Conservation (phyloP, 192 early-diverging fungal species). For the Obelidium mucronatum region DNA sequence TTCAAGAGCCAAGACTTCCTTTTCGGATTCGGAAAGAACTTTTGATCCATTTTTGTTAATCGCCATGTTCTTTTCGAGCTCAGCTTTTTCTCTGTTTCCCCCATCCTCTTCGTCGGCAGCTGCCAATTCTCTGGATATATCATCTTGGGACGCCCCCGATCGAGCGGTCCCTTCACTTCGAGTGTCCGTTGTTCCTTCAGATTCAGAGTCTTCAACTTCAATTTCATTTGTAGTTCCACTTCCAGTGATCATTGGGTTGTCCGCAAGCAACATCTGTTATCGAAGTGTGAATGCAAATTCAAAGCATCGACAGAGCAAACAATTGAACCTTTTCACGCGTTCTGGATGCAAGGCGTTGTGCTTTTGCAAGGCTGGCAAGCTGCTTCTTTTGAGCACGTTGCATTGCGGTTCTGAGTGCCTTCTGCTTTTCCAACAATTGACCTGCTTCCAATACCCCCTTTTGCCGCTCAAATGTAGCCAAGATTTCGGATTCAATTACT, state of each 20-base stretch:
- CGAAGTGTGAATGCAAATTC: background rate
- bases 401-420: background rate
- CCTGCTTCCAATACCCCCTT: background rate
- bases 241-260: conserved; percentile 32
- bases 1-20: conserved; percentile 4
- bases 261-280: conserved; percentile 22
- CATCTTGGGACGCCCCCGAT: conserved; percentile 7
- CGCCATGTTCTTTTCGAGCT: conserved; percentile 11
- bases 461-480: conserved; percentile 1
- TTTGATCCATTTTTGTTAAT: conserved; percentile 2
- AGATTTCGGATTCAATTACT: background rate
- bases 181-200: background rate
- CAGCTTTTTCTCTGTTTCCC: background rate
- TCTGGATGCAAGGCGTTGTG: background rate
- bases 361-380: background rate
- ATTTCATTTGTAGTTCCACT: background rate
- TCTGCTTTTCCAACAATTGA: conserved; percentile 31
- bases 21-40: conserved; percentile 24
- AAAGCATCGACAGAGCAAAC: background rate
- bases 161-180: conserved; percentile 17
- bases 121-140: background rate
- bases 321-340: conserved; percentile 29
- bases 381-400: conserved; percentile 31
- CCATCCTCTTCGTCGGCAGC: background rate
- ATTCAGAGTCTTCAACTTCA: conserved; percentile 11